Conservation (phyloP, 345 rosid species). For the Boechera stricta region DNA sequence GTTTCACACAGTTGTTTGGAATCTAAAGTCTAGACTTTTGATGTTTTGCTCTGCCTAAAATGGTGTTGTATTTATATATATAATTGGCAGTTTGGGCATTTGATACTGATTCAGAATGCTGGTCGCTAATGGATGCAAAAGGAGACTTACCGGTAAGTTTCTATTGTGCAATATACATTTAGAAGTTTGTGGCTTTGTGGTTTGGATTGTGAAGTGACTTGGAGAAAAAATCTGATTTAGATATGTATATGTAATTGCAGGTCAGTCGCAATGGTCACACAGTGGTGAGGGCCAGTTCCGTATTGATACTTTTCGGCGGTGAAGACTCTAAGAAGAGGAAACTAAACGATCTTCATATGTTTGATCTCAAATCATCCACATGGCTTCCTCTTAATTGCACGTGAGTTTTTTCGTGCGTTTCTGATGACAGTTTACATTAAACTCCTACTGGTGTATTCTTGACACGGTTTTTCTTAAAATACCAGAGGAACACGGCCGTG, state of each 20-base stretch:
- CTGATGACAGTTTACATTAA: slow-evolving; percentile 4
- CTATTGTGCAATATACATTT: slow-evolving; percentile 5
- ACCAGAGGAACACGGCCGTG: slow-evolving; percentile 89
- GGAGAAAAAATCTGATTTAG: neutral
- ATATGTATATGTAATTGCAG: slow-evolving; percentile 49
- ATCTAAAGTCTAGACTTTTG: neutral
- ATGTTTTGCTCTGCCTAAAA: slow-evolving; percentile 24
- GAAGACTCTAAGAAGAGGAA: slow-evolving; percentile 92
- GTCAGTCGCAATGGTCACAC: slow-evolving; percentile 88
- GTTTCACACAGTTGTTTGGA: slow-evolving; percentile 46
- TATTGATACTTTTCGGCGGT: slow-evolving; percentile 86
- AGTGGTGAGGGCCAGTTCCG: slow-evolving; percentile 85
- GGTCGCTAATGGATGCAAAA: slow-evolving; percentile 94
- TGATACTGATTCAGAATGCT: slow-evolving; percentile 85
- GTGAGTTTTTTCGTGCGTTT: slow-evolving; percentile 53
- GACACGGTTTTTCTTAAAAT: neutral
- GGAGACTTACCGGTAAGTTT: slow-evolving; percentile 86
- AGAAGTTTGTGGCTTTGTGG: neutral
- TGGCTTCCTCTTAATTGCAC: slow-evolving; percentile 99
- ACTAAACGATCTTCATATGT: slow-evolving; percentile 92
- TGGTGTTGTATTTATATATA: slow-evolving; percentile 24
- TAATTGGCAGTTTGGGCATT: slow-evolving; percentile 79
- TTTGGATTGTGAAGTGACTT: slow-evolving; percentile 11
- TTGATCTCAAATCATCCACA: slow-evolving; percentile 89
- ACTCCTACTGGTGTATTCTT: slow-evolving; percentile 14